Base-by-base conservation (phyloP, 208 protist genomes). In the Crithidia bombi region DNA sequence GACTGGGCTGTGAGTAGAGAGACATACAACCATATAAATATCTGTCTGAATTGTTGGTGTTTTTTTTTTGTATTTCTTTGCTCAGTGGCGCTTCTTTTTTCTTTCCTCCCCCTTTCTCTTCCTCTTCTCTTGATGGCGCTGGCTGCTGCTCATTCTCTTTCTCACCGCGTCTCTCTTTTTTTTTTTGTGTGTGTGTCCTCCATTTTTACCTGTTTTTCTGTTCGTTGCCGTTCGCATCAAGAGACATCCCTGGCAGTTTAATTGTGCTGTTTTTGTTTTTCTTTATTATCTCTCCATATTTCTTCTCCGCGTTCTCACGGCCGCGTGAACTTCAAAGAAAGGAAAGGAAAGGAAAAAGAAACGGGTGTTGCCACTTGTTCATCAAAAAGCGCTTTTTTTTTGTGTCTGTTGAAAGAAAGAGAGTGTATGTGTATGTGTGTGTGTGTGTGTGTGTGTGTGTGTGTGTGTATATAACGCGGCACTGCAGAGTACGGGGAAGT, bases 81-180 rank as follows among this genome's bases (percentile, higher is more conserved):
- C 47, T 6, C 3, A 19, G 23, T 43, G 26, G 11, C 3, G 28
- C 3, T 65, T 59, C 57, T 72, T 59, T 44, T 69, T 51, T 50
- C 59, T 65, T 52, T 50, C 35, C 61, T 69, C 28, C 55, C 28
- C 51, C 44, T 57, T 33, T 50, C 61, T 46, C 26, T 63, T 49
- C 41, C n/a, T n/a, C n/a, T n/a, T n/a, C n/a, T n/a, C n/a, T n/a
- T n/a, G n/a, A n/a, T n/a, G n/a, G n/a, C n/a, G n/a, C n/a, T n/a
- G n/a, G n/a, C n/a, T n/a, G 9, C n/a, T 59, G 5, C 33, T 10
- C 28, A 15, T 49, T 19, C 64, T 38, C 58, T 65, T 64, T 64
- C 52, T 65, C 30, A 43, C 17, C 23, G 47, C 33, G 57, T 58
- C 47, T 10, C 30, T 25, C 5, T 3, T 58, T 39, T 33, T 36